Conservation (phyloP, 768 basidiomycete genomes). For the Suillus bovinus region DNA sequence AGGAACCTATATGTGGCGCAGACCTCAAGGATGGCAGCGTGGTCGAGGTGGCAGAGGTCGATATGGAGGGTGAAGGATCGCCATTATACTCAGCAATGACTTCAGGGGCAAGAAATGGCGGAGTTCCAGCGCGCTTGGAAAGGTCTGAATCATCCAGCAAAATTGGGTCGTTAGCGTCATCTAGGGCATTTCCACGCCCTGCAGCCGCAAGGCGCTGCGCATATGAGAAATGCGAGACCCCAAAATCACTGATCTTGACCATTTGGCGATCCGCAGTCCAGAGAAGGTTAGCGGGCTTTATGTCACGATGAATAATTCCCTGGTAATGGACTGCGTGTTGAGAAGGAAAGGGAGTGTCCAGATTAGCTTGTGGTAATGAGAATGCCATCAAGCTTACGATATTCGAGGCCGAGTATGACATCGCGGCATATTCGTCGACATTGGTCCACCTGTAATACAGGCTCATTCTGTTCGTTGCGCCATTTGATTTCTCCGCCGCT, state of each 20-base stretch:
- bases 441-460: conserved; percentile 81
- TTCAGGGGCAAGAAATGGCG: conserved; percentile 96
- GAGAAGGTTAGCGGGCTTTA: conserved; percentile 96
- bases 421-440: conserved; percentile 89
- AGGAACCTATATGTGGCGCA: conserved; percentile 30
- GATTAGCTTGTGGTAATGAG: conserved; percentile 2
- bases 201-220: conserved; percentile 77
- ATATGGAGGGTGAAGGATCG: conserved; percentile 34
- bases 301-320: conserved; percentile 99
- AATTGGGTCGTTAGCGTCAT: conserved; percentile 57
- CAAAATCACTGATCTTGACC: conserved; percentile 98
- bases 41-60: conserved; percentile 31
- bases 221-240: conserved; percentile 94
- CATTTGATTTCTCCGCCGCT: conserved; percentile 95
- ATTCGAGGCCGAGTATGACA: conserved; percentile 92
- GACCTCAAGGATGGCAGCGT: conserved; percentile 32
- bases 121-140: conserved; percentile 90
- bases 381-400: conserved; percentile 60
- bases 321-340: conserved; percentile 82
- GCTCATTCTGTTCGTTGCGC: conserved; percentile 62
- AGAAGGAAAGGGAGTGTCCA: neutral
- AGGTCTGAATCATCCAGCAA: conserved; percentile 85
- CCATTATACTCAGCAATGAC: conserved; percentile 69
- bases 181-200: conserved; percentile 39
- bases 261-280: conserved; percentile 83